Base-by-base conservation (phyloP, 495 filamentous ascomycete genomes). In the Emericellopsis terricola region DNA sequence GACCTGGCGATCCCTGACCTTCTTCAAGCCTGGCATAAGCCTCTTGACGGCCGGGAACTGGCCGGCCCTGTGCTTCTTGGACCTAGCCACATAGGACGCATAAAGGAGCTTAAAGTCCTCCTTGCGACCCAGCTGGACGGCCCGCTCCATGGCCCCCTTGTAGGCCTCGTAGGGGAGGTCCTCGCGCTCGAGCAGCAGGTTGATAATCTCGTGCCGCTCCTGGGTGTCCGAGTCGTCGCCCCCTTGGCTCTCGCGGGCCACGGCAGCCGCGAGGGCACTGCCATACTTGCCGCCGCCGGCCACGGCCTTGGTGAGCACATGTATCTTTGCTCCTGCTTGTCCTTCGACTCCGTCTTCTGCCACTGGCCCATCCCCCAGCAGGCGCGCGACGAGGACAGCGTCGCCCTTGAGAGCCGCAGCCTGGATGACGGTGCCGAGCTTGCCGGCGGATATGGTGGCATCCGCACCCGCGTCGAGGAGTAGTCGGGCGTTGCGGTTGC, bases 401-500 rank as follows among this genome's bases (percentile, higher is more conserved):
- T 31, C 28, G 11, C 32, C 24, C 27, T 41, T 41, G 11, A 41
- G 38, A 4, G 38, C 38, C 3, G 38, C 38, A 15, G 28, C 33
- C 19, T 41, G 33, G 15, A 41, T 17, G 3, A 28, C 38, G 1
- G 38, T 36, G 3, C 33, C 38, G 27, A 36, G 33, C 23, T 41
- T 41, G 8, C 38, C 33, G 17, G 38, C 20, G 8, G 37, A n/a
- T 11, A 37, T 27, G 10, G 31, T 41, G 2, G 28, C 23, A 21
- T 41, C 33, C 13, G 38, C 38, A n/a, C 36, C 38, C 5, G 37
- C 37, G 8, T 39, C 29, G 30, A 39, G 23, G 8, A 39, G 21
- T 8, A 39, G 29, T 15, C 33, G 33, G 11, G 34, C 38, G 19
- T 41, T 41, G 17, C 38, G 15, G 19, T 36, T 41, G 38, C 38